phyloP scores from a whole-genome alignment of 768 basidiomycete genomes.

The Boletus tomentosulus region DNA sequence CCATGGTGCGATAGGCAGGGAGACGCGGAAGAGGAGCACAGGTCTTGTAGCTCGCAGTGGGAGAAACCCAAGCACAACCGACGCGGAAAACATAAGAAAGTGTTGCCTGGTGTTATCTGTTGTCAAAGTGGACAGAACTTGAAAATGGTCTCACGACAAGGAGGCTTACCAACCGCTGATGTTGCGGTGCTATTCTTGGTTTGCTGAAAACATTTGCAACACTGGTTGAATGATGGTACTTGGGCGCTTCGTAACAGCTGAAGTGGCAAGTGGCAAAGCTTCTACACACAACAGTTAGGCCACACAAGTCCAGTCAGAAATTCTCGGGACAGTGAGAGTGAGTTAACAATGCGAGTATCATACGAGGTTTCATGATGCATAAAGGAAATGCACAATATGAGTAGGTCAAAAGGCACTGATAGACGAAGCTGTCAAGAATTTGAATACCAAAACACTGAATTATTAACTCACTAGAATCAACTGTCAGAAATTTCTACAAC shows the following conservation, averaged over 20 bases:
- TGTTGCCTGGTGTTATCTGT: neutral
- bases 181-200: no score
- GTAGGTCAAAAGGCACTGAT: neutral
- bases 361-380: neutral
- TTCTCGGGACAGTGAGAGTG: no score
- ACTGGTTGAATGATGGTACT: no score
- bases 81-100: constrained; percentile 18
- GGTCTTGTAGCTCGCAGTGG: constrained; percentile 3
- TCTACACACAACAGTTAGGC: no score
- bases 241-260: no score
- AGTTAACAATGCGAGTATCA: neutral
- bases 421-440: no score
- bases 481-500: constrained; percentile 51
- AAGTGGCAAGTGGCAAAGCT: no score
- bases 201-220: no score
- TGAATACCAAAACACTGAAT: neutral
- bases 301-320: no score
- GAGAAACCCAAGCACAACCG: constrained; percentile 11
- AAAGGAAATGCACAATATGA: neutral
- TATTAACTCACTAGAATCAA: neutral
- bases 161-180: neutral
- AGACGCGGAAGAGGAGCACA: constrained; percentile 2
- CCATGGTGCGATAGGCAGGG: constrained; percentile 17
- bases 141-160: neutral
- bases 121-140: neutral